phyloP scores from a whole-genome alignment of 768 basidiomycete genomes.

The Dentipellis sp. region DNA sequence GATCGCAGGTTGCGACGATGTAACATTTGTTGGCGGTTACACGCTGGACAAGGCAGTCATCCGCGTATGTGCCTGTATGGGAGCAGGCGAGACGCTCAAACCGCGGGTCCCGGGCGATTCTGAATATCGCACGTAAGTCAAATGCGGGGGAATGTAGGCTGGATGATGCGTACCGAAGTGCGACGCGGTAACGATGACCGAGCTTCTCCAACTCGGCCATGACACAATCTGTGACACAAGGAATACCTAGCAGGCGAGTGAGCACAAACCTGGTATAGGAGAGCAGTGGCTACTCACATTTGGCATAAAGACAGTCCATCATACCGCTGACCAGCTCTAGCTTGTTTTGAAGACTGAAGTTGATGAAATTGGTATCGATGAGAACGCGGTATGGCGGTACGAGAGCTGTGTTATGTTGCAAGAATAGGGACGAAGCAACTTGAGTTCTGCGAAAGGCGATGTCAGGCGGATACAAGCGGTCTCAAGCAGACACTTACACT shows the following conservation, averaged over 20 bases:
- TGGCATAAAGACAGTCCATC: slow-evolving; percentile 99
- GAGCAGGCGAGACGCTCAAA: slow-evolving; percentile 92
- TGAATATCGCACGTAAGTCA: slow-evolving; percentile 23
- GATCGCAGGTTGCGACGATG: slow-evolving; percentile 96
- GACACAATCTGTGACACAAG: slow-evolving; percentile 98
- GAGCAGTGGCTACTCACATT: slow-evolving; percentile 50
- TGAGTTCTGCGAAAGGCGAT: slow-evolving; percentile 47
- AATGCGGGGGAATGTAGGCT: background rate
- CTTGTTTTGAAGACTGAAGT: slow-evolving; percentile 97
- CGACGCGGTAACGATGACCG: slow-evolving; percentile 90
- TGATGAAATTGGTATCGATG: slow-evolving; percentile 99
- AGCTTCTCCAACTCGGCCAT: slow-evolving; percentile 98
- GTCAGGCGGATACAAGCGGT: background rate
- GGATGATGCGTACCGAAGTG: slow-evolving; percentile 61
- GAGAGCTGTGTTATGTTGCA: slow-evolving; percentile 91
- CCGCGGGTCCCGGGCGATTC: slow-evolving; percentile 92
- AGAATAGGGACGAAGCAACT: slow-evolving; percentile 85
- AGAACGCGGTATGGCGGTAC: slow-evolving; percentile 96
- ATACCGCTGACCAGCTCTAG: slow-evolving; percentile 93
- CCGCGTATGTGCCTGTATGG: slow-evolving; percentile 96
- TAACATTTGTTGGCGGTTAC: slow-evolving; percentile 94
- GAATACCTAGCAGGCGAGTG: slow-evolving; percentile 58
- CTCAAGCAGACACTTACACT: slow-evolving; percentile 45
- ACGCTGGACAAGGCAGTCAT: slow-evolving; percentile 95
- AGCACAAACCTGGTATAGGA: background rate